Conservation (phyloP, 2,329 filamentous ascomycete species). For the Beauveria varroae region DNA sequence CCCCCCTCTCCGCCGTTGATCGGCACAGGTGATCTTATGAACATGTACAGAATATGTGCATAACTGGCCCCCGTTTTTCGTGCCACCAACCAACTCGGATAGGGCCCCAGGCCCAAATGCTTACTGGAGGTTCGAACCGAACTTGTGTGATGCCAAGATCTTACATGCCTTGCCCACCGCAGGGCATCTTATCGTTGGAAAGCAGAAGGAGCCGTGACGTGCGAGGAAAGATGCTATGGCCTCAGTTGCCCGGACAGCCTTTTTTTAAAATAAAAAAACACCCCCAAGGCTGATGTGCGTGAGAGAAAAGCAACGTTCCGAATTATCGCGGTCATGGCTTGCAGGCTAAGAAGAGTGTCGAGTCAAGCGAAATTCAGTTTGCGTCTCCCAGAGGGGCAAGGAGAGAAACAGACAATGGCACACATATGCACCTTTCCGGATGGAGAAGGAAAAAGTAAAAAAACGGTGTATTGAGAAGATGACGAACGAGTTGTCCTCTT, state of each 20-base stretch:
- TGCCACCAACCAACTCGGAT: too few species aligned
- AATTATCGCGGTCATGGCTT: not conserved
- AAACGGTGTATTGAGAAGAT: too few species aligned
- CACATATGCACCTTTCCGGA: not conserved
- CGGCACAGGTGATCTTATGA: too few species aligned
- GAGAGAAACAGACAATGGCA: not conserved
- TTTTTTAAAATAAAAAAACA: not conserved
- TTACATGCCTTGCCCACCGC: too few species aligned
- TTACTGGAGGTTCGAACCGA: too few species aligned
- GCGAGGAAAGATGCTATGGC: too few species aligned
- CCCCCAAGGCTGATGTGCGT: not conserved
- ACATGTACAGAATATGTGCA: too few species aligned
- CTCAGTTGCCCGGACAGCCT: not conserved
- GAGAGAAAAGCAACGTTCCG: not conserved
- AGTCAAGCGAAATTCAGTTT: not conserved
- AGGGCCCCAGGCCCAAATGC: too few species aligned
- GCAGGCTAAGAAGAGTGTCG: not conserved
- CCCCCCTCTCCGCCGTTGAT: too few species aligned
- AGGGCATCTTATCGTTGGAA: not conserved
- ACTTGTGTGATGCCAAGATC: too few species aligned
- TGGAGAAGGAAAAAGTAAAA: not conserved
- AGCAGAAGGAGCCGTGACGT: not conserved
- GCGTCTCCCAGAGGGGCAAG: not conserved
- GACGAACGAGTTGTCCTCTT: too few species aligned
- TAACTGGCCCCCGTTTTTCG: too few species aligned